A percentile compares a stretch with the other conserved stretches of the same genome.
Conservation (phyloP, 208 protist genomes). For the Leishmania martiniquensis region DNA sequence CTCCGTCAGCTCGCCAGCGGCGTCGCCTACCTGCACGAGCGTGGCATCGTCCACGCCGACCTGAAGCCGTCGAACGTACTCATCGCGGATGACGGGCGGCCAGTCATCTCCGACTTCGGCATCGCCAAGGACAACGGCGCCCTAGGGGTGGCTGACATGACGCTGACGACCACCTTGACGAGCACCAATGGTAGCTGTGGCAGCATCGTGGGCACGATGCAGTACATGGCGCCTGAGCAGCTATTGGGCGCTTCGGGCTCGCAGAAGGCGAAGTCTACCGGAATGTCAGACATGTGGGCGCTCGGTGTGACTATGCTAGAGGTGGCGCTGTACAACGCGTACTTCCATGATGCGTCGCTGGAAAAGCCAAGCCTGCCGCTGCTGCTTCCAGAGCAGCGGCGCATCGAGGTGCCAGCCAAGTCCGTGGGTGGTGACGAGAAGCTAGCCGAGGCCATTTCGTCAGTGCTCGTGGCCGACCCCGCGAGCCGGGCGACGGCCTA, state of each 20-base stretch:
- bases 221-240: conserved; percentile 77
- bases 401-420: conserved; percentile 46
- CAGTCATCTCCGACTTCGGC: conserved; percentile 87
- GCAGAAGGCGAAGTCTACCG: conserved; percentile 25
- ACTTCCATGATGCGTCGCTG: conserved; percentile 35
- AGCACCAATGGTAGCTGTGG: conserved; percentile 16
- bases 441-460: conserved; percentile 54
- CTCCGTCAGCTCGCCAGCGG: conserved; percentile 68
- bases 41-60: conserved; percentile 76
- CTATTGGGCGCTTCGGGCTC: conserved; percentile 27
- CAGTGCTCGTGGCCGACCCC: conserved; percentile 39
- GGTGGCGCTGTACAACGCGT: conserved; percentile 61
- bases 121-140: conserved; percentile 54
- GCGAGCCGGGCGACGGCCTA: conserved; percentile 41
- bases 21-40: conserved; percentile 75
- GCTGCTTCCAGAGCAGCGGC: conserved; percentile 30
- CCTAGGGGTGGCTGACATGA: conserved; percentile 46
- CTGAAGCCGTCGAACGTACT: conserved; percentile 85
- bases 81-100: conserved; percentile 56
- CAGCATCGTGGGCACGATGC: conserved; percentile 38
- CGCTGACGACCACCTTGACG: conserved; percentile 36
- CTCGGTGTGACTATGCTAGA: conserved; percentile 64
- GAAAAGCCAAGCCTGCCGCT: conserved; percentile 39
- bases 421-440: conserved; percentile 62
- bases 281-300: conserved; percentile 63